Percentiles rank a stretch among this genome's conserved stretches.
Conservation (phyloP, 805 yeast species). For the Middelhovenomyces tepae region DNA sequence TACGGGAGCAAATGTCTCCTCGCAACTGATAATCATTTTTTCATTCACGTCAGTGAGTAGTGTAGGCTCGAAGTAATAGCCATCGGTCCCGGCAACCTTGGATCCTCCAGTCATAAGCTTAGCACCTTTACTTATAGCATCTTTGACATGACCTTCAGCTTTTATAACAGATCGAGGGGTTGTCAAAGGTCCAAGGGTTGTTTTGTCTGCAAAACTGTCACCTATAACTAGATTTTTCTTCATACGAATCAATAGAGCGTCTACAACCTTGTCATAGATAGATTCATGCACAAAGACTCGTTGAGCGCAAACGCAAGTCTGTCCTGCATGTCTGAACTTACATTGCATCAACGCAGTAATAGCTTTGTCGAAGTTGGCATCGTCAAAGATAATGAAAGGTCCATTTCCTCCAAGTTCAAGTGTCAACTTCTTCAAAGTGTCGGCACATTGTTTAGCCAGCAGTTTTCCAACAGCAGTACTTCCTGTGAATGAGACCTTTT, state of each 20-base stretch:
- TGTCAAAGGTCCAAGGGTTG: slow-evolving; percentile 89
- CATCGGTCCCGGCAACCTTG: slow-evolving; percentile 41
- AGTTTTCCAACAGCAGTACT: slow-evolving; percentile 84
- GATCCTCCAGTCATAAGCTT: slow-evolving; percentile 75
- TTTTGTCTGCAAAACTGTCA: slow-evolving; percentile 69
- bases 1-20: slow-evolving; percentile 94
- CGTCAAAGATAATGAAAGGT: slow-evolving; percentile 81
- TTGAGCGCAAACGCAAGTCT: slow-evolving; percentile 92
- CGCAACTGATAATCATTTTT: slow-evolving; percentile 66
- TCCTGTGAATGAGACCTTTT: slow-evolving; percentile 92
- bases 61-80: slow-evolving; percentile 54
- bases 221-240: slow-evolving; percentile 54
- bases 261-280: slow-evolving; percentile 68
- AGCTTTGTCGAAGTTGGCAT: slow-evolving; percentile 70
- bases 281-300: slow-evolving; percentile 82
- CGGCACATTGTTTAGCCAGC: slow-evolving; percentile 75
- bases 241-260: slow-evolving; percentile 46
- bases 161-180: slow-evolving; percentile 69
- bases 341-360: slow-evolving; percentile 69
- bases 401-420: slow-evolving; percentile 96
- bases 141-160: slow-evolving; percentile 65
- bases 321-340: slow-evolving; percentile 91
- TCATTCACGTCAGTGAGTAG: slow-evolving; percentile 73
- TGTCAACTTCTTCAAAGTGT: slow-evolving; percentile 80
- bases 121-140: slow-evolving; percentile 81